Conservation (phyloP, 2,329 filamentous ascomycete genomes). For the Xylariaceae sp. region DNA sequence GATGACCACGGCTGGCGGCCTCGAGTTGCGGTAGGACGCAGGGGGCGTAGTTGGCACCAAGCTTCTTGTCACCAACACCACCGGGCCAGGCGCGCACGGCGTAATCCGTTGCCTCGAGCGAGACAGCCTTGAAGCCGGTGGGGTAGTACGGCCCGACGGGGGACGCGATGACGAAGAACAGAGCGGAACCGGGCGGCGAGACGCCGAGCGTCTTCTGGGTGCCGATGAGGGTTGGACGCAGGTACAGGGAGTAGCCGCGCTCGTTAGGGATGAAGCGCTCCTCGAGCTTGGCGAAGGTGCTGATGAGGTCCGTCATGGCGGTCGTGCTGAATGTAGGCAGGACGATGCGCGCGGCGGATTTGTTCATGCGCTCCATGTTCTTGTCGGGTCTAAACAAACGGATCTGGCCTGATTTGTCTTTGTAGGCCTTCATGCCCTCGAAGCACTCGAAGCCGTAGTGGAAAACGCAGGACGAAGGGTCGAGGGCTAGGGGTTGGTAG, state of each 20-base stretch:
- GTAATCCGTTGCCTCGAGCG: constrained; percentile 92
- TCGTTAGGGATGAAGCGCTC: constrained; percentile 82
- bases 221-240: constrained; percentile 94
- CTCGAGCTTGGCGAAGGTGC: constrained; percentile 74
- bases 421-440: constrained; percentile 99
- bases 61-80: constrained; percentile 96
- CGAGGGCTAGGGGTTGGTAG: constrained; percentile 95
- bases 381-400: constrained; percentile 90
- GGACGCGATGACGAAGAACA: constrained; percentile 92
- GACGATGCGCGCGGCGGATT: constrained; percentile 85
- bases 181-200: constrained; percentile 82
- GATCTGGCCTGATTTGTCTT: constrained; percentile 72
- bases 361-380: constrained; percentile 96
- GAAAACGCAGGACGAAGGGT: constrained; percentile 94
- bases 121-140: constrained; percentile 95
- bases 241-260: constrained; percentile 89
- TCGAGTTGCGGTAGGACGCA: constrained; percentile 96
- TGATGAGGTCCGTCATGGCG: constrained; percentile 75
- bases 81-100: constrained; percentile 97
- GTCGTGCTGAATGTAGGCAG: constrained; percentile 78
- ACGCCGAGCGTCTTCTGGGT: constrained; percentile 94
- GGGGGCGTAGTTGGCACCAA: constrained; percentile 98
- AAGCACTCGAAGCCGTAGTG: constrained; percentile 99
- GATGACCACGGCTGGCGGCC: constrained; percentile 85
- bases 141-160: constrained; percentile 98